These are phyloP conservation scores for Rhypophila decipiens DNA, from an alignment of 495 filamentous ascomycete species.

Conservation along the genomic window DNA sequence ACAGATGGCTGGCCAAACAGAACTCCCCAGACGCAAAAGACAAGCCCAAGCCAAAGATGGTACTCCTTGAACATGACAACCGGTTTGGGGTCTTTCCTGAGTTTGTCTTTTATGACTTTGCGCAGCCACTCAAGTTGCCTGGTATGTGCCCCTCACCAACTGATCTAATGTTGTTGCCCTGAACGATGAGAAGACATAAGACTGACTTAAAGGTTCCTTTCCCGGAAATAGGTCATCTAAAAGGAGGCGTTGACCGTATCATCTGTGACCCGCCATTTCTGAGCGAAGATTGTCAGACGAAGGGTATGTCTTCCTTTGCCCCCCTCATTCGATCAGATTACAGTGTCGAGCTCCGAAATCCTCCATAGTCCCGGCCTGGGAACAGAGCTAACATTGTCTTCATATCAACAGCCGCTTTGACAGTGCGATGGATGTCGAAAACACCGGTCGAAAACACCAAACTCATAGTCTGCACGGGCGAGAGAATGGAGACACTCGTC, in stretches of 20 bases:
- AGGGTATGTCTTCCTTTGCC: slow-evolving; percentile 40
- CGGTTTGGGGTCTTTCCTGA: slow-evolving; percentile 65
- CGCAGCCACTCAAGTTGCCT: slow-evolving; percentile 57
- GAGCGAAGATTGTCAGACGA: slow-evolving; percentile 74
- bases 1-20: slow-evolving; percentile 16
- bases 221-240: slow-evolving; percentile 40
- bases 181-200: background rate
- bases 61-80: slow-evolving; percentile 63
- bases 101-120: slow-evolving; percentile 68
- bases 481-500: slow-evolving; percentile 54
- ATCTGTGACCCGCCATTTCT: slow-evolving; percentile 75
- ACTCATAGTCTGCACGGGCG: slow-evolving; percentile 67
- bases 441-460: slow-evolving; percentile 1
- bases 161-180: background rate
- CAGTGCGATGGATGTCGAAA: slow-evolving; percentile 61
- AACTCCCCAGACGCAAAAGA: slow-evolving; percentile 18
- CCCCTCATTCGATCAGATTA: background rate
- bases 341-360: slow-evolving; percentile 1
- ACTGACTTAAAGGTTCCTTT: background rate
- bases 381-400: background rate
- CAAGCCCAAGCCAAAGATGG: slow-evolving; percentile 47
- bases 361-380: background rate
- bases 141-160: slow-evolving; percentile 26
- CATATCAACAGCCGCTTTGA: slow-evolving; percentile 53
- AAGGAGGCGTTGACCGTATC: slow-evolving; percentile 57